phyloP scores from a whole-genome alignment of 176 grass and related monocot genomes.

The Ensete glaucum region DNA sequence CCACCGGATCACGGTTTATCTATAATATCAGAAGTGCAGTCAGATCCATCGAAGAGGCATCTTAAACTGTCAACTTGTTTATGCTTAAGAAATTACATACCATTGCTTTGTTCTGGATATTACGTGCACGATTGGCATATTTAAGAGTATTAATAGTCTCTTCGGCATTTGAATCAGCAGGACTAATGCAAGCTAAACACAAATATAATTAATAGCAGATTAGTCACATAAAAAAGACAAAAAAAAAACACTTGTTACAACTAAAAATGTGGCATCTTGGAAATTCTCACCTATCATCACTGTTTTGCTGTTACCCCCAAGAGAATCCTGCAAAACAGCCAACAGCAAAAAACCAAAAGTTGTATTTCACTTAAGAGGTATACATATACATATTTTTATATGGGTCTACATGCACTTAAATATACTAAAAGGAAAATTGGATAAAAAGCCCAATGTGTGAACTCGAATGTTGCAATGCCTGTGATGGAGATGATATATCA shows the following conservation, averaged over 20 bases:
- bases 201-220: not conserved
- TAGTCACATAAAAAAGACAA: not conserved
- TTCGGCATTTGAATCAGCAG: constrained; percentile 76
- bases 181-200: constrained; percentile 69
- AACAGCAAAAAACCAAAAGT: not conserved
- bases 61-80: not conserved
- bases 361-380: not conserved
- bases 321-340: constrained; percentile 51
- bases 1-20: constrained; percentile 82
- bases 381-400: not conserved
- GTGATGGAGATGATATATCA: not conserved
- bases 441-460: not conserved
- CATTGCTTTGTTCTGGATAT: constrained; percentile 84
- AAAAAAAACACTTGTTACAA: no score
- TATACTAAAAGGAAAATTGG: not conserved
- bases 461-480: not conserved
- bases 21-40: constrained; percentile 14
- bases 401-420: not conserved
- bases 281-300: constrained; percentile 63
- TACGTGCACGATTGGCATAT: constrained; percentile 80
- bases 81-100: constrained; percentile 22
- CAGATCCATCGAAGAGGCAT: not conserved
- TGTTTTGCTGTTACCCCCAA: constrained; percentile 82
- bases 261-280: not conserved
- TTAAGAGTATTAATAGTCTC: constrained; percentile 86